Conservation (phyloP, 805 yeast species). For the Saccharomycopsis microspora region DNA sequence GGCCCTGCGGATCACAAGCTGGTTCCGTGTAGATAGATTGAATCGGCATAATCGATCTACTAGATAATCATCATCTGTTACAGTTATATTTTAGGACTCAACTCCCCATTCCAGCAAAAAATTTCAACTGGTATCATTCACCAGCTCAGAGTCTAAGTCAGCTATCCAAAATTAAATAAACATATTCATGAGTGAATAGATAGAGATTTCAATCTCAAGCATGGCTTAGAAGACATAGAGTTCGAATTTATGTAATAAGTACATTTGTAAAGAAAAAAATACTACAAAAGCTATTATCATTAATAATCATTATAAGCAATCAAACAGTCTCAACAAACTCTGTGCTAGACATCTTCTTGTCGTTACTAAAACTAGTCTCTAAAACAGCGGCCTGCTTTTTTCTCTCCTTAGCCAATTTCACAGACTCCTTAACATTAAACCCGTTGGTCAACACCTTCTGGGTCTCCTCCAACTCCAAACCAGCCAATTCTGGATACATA, state of each 20-base stretch:
- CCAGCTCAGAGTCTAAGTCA: no score
- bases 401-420: conserved; percentile 40
- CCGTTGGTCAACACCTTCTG: conserved; percentile 74
- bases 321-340: neutral
- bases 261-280: neutral
- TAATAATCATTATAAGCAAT: neutral
- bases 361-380: neutral
- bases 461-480: conserved; percentile 84
- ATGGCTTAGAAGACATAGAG: neutral
- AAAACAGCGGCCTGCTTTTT: conserved; percentile 19
- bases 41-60: no score
- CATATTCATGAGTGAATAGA: no score
- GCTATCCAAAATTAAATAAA: no score
- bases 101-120: no score
- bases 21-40: no score
- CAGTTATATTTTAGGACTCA: no score
- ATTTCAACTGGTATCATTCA: no score
- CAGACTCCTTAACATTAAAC: conserved; percentile 66
- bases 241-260: neutral
- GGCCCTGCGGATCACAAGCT: no score
- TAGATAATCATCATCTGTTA: no score
- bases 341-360: neutral
- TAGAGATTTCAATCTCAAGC: no score
- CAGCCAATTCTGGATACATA: conserved; percentile 87
- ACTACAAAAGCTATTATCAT: neutral